Conservation (phyloP, 2,329 filamentous ascomycete genomes). For the Madurella fahalii region DNA sequence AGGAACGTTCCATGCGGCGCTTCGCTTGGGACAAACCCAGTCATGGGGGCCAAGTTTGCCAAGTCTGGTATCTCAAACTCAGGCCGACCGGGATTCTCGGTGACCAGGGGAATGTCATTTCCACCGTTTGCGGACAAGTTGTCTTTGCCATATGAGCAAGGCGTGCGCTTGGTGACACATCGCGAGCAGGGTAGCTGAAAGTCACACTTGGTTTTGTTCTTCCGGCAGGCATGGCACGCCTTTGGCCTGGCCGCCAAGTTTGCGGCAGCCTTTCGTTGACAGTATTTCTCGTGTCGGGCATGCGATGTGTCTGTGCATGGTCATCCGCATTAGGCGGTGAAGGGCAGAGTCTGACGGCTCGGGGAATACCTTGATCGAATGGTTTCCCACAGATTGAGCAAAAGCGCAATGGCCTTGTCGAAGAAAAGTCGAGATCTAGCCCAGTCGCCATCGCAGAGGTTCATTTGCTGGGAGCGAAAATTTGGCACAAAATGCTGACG, state of each 20-base stretch:
- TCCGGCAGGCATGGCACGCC: conserved; percentile 14
- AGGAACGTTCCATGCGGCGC: neutral
- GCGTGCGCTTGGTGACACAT: conserved; percentile 4
- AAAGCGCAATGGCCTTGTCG: neutral
- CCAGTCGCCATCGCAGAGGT: neutral
- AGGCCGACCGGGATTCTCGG: neutral
- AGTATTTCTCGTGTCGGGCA: conserved; percentile 17
- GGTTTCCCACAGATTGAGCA: conserved; percentile 2
- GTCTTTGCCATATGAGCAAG: conserved; percentile 13
- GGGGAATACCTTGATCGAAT: conserved; percentile 2
- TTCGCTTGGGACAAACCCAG: neutral
- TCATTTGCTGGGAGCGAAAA: neutral
- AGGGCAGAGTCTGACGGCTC: neutral
- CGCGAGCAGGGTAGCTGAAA: conserved; percentile 15
- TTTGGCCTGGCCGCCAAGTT: conserved; percentile 2
- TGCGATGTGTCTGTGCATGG: conserved; percentile 10
- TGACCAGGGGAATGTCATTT: neutral
- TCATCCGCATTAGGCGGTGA: neutral
- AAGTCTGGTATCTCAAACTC: neutral
- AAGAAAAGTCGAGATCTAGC: neutral
- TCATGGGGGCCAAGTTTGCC: neutral
- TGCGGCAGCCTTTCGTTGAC: conserved; percentile 7
- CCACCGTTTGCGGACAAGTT: neutral
- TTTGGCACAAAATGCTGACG: neutral
- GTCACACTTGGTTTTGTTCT: conserved; percentile 19